Conservation (phyloP, 2,329 filamentous ascomycete genomes). For the Dactylellina drechsleri region DNA sequence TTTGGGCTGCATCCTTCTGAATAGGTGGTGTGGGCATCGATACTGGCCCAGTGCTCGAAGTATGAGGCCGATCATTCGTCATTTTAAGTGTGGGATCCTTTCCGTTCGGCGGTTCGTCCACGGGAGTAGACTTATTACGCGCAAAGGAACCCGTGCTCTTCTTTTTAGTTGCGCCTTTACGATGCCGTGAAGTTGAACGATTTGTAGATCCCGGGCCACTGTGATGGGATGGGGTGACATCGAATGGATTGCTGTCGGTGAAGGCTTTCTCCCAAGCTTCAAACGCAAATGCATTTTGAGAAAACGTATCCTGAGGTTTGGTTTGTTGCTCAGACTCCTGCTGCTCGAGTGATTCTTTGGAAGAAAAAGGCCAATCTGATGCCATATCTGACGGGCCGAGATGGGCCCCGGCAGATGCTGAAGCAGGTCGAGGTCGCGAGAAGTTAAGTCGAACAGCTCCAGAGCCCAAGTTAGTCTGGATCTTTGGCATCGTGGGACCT, state of each 20-base stretch:
- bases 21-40: not conserved
- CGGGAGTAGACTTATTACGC: constrained; percentile 2
- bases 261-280: constrained; percentile 52
- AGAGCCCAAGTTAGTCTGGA: constrained; percentile 42
- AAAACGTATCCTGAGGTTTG: constrained; percentile 1
- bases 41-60: not conserved
- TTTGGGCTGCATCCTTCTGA: constrained; percentile 16
- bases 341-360: constrained; percentile 2
- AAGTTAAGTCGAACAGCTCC: constrained; percentile 27
- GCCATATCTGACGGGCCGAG: constrained; percentile 7
- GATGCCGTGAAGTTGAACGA: constrained; percentile 39
- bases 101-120: constrained; percentile 3
- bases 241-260: constrained; percentile 45
- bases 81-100: constrained; percentile 1
- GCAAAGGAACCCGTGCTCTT: constrained; percentile 26
- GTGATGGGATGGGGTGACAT: constrained; percentile 36
- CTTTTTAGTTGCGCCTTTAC: constrained; percentile 36
- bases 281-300: constrained; percentile 41
- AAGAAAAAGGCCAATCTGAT: not conserved
- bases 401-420: constrained; percentile 20
- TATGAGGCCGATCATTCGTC: not conserved
- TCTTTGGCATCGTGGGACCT: constrained; percentile 34
- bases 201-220: constrained; percentile 11
- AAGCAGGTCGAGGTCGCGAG: constrained; percentile 47
- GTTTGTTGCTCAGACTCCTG: not conserved